Conservation (phyloP, 306 rosid genomes). For the Corylus avellana region DNA sequence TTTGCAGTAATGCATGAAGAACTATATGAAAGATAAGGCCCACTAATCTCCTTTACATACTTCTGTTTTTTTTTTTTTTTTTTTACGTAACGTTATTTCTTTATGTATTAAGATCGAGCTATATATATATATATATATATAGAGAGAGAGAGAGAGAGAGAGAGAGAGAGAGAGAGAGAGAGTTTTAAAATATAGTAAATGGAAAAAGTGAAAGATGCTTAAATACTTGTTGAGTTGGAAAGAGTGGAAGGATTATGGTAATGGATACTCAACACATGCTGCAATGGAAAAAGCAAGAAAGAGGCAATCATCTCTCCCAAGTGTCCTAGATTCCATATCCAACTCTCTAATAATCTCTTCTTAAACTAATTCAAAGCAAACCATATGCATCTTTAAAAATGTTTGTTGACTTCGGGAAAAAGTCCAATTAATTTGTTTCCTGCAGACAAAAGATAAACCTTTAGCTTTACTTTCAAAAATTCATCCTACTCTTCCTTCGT, state of each 20-base stretch:
- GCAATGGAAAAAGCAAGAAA: constrained; percentile 19
- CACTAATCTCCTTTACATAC: too few species aligned
- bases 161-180: background rate
- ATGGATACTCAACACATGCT: constrained; percentile 45
- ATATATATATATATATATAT: background rate
- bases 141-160: background rate
- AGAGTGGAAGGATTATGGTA: constrained; percentile 29
- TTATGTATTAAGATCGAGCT: too few species aligned
- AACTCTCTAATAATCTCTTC: constrained; percentile 15
- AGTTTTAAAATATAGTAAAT: constrained; percentile 3
- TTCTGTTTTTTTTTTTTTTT: background rate
- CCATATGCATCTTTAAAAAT: constrained; percentile 14
- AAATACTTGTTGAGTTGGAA: constrained; percentile 42
- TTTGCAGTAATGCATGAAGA: too few species aligned
- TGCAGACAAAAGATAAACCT: background rate
- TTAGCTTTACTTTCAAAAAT: constrained; percentile 9
- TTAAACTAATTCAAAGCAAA: constrained; percentile 25
- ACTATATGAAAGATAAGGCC: too few species aligned
- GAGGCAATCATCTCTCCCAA: constrained; percentile 45
- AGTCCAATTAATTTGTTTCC: constrained; percentile 18
- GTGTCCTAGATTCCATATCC: constrained; percentile 48
- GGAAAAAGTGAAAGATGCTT: constrained; percentile 38
- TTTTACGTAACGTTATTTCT: background rate
- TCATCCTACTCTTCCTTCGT: background rate
- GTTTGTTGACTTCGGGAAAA: constrained; percentile 32